These are phyloP conservation scores for Lactarius tabidus DNA, from an alignment of 768 basidiomycete genomes.

Conservation along the genomic window DNA sequence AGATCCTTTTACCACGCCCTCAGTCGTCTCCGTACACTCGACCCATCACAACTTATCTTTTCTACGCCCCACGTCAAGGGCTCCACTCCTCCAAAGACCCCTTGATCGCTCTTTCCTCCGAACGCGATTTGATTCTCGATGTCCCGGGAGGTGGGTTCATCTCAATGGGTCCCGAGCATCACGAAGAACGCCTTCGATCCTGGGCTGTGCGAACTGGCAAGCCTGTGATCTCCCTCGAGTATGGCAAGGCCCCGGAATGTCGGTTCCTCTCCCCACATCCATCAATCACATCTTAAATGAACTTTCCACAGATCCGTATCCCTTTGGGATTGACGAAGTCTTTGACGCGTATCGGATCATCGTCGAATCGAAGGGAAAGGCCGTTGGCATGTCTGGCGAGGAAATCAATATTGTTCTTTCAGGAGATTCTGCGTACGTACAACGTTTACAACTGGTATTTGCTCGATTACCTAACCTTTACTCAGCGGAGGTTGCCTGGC, in stretches of 20 bases:
- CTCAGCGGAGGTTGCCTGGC: slow-evolving; percentile 84
- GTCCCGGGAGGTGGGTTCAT: slow-evolving; percentile 97
- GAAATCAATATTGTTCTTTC: slow-evolving; percentile 73
- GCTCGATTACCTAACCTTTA: slow-evolving; percentile 18
- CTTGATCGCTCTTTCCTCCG: slow-evolving; percentile 38
- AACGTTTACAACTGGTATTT: background rate
- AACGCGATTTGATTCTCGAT: slow-evolving; percentile 76
- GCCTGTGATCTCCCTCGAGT: slow-evolving; percentile 84
- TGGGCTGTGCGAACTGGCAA: slow-evolving; percentile 81
- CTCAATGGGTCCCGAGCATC: slow-evolving; percentile 93
- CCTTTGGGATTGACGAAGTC: slow-evolving; percentile 92
- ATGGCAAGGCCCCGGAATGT: slow-evolving; percentile 98
- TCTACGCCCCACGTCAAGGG: slow-evolving; percentile 65
- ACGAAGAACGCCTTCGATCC: slow-evolving; percentile 84
- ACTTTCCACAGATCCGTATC: slow-evolving; percentile 76
- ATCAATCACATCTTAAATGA: background rate
- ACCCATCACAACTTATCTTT: slow-evolving; percentile 80
- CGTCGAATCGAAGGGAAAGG: slow-evolving; percentile 70
- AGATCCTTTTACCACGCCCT: slow-evolving; percentile 81
- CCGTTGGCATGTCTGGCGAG: slow-evolving; percentile 87
- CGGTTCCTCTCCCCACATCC: slow-evolving; percentile 29
- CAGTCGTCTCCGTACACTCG: slow-evolving; percentile 68
- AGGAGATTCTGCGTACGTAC: slow-evolving; percentile 94
- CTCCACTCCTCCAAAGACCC: slow-evolving; percentile 45
- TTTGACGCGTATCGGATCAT: slow-evolving; percentile 87